Base-by-base conservation (phyloP, 2,329 filamentous ascomycete genomes). In the Colletotrichum orchidophilum region DNA sequence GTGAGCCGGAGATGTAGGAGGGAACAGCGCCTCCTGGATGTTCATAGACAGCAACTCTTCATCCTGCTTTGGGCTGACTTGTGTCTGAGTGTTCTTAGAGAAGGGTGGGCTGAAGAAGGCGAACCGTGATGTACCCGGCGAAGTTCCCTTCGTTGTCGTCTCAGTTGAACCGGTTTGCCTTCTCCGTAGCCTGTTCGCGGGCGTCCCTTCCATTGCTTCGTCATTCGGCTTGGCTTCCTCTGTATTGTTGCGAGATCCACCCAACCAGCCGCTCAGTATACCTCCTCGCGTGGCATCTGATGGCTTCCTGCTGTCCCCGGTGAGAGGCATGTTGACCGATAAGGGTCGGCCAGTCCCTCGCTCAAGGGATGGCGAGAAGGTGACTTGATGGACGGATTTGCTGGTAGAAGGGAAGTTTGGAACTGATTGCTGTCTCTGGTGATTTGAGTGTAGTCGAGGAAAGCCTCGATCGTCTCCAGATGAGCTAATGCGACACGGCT, bases 41-140 rank as follows among this genome's bases (percentile, higher is more conserved):
- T 91, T 84, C 59, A 92, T 80, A 60, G 83, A 84, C 74, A 86
- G 84, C 6, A 91, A 83, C 69, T 90, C 87, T 71, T 91, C 88
- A 65, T 86, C 81, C 27, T 77, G 80, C 15, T 63, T 31, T 59
- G 59, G 24, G 62, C 66, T 26, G 68, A 74, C 27, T 73, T 77
- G 60, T 15, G 77, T 62, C 27, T 78, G 78, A 29, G 76, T 79
- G 42, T 83, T 77, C 29, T 83, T 81, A 5, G 80, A 84, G 54
- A 86, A 77, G 12, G 84, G 80, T 5, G 85, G 82, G 2, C 83
- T 78, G 55, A 88, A 78, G 73, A 87, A 85, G 49, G 83, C 81
- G 71, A 87, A 83, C 35, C 82, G 85, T 52, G 83, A 85, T 55
- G 76, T 75, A n/a, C 68, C 76, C 27, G 78, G 75, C 49, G 74